A percentile compares a stretch with the other conserved stretches of the same genome.
phyloP scores from a whole-genome alignment of 2,329 filamentous ascomycete species.

The Paramyrothecium sp. region DNA sequence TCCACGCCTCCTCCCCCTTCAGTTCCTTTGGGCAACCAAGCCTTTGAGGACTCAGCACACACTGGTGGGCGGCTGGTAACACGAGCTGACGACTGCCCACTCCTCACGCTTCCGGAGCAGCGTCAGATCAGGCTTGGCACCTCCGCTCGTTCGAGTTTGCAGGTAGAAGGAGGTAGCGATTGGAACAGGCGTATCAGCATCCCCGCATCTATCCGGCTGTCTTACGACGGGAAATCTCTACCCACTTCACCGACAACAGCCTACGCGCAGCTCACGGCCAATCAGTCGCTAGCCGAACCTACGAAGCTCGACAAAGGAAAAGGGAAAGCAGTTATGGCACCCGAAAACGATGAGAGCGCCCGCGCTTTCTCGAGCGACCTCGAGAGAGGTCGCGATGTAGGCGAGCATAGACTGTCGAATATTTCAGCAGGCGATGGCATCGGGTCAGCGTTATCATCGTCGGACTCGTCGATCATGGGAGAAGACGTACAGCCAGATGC shows the following conservation, averaged over 20 bases:
- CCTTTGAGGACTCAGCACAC: slow-evolving; percentile 34
- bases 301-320: slow-evolving; percentile 49
- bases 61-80: slow-evolving; percentile 34
- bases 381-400: slow-evolving; percentile 50
- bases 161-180: slow-evolving; percentile 45
- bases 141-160: slow-evolving; percentile 47
- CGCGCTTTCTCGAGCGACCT: slow-evolving; percentile 49
- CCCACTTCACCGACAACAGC: slow-evolving; percentile 26
- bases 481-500: slow-evolving; percentile 64
- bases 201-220: slow-evolving; percentile 51
- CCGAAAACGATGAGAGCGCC: slow-evolving; percentile 29
- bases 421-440: slow-evolving; percentile 49
- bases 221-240: slow-evolving; percentile 48
- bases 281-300: slow-evolving; percentile 7
- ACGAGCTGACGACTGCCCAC: slow-evolving; percentile 46
- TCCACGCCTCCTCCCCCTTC: slow-evolving; percentile 54
- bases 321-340: slow-evolving; percentile 45
- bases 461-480: slow-evolving; percentile 60
- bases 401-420: slow-evolving; percentile 44
- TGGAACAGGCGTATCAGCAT: slow-evolving; percentile 51
- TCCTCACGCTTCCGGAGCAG: slow-evolving; percentile 51
- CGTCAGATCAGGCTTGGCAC: slow-evolving; percentile 42
- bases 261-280: slow-evolving; percentile 2
- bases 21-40: slow-evolving; percentile 47
- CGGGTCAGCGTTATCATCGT: slow-evolving; percentile 54